Base-by-base conservation (phyloP, 2,329 filamentous ascomycete genomes). In the Clonostachys rosea region DNA sequence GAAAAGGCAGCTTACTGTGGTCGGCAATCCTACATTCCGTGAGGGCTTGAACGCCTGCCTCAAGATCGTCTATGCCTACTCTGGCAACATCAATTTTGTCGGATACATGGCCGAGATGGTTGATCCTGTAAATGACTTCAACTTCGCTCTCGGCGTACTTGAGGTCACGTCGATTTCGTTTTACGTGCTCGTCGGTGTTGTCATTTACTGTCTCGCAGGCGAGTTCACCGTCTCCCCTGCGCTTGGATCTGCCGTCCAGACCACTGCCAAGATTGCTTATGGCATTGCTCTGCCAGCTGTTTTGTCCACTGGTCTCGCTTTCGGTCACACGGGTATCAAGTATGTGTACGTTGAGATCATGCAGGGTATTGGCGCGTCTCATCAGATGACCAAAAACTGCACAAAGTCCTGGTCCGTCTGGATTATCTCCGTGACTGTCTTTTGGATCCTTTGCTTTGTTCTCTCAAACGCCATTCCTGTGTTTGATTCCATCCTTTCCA, bases 71-170 rank as follows among this genome's bases (percentile, higher is more conserved):
- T 63, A 48, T 60, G 64, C 33, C 7, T 67, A 64, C 50, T 64
- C 65, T 7, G 65, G 64, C 13, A 66, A 67, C 51, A 62, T 64
- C 45, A 63, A 59, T 45, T 65, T 64, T 40, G 62, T 71, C 34
- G 63, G 59, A 47, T 64, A 62, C 36, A 62, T 65, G 55, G 59
- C 60, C 3, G 62, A 65, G 48, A 64, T 65, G 62, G 53, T 53
- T 18, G 56, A 63, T 43, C 62, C 62, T 0, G 54, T 52, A 6
- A 52, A 53, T 8, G 62, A 65, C 44, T 65, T 65, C 41, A 54
- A 57, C 0, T 58, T 59, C 45, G 61, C 62, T 2, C 48, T 66
- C 7, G 50, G 56, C 11, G 55, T 56, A 41, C 57, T 66, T 2
- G 62, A 66, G 30, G 47, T 58, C 37, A 62, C 63, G 37, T 60